Evolutionary conservation across 192 early-diverging fungal genomes (phyloP).

Genomic region (Kappamyces sp.): DNA sequence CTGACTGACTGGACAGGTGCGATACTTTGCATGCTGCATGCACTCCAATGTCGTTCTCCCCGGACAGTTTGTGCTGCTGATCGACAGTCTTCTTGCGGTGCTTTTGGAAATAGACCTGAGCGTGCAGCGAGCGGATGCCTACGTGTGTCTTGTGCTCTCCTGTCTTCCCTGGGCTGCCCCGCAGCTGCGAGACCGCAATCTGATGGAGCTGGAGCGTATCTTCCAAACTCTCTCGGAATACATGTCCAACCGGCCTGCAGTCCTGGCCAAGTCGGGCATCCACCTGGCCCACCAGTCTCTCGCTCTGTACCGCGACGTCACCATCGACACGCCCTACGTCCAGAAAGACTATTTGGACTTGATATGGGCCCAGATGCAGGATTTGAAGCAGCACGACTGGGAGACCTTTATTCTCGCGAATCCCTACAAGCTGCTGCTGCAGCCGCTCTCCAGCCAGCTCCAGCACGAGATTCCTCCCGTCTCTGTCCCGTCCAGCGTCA

Average conservation of each 20-base stretch:
- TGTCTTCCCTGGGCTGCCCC: constrained; percentile 66
- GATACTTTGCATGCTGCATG: constrained; percentile 78
- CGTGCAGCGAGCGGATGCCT: constrained; percentile 55
- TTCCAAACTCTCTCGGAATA: constrained; percentile 25
- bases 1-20: constrained; percentile 19
- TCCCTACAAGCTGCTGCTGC: constrained; percentile 17
- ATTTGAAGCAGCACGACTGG: constrained; percentile 22
- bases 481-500: constrained; percentile 17
- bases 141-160: constrained; percentile 68
- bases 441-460: constrained; percentile 7
- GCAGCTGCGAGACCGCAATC: constrained; percentile 44
- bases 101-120: constrained; percentile 36
- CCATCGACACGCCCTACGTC: constrained; percentile 28
- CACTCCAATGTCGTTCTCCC: constrained; percentile 70
- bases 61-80: constrained; percentile 53
- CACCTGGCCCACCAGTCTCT: constrained; percentile 28
- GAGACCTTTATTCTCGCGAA: constrained; percentile 25
- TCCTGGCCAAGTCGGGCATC: constrained; percentile 18
- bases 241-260: constrained; percentile 25
- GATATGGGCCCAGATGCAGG: constrained; percentile 36
- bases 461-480: constrained; percentile 32
- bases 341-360: constrained; percentile 32
- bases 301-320: constrained; percentile 30
- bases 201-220: constrained; percentile 35
- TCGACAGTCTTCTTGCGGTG: constrained; percentile 58